These are phyloP conservation scores for Vanrija humicola DNA, from an alignment of 1,284 basidiomycete species.

Conservation along the genomic window DNA sequence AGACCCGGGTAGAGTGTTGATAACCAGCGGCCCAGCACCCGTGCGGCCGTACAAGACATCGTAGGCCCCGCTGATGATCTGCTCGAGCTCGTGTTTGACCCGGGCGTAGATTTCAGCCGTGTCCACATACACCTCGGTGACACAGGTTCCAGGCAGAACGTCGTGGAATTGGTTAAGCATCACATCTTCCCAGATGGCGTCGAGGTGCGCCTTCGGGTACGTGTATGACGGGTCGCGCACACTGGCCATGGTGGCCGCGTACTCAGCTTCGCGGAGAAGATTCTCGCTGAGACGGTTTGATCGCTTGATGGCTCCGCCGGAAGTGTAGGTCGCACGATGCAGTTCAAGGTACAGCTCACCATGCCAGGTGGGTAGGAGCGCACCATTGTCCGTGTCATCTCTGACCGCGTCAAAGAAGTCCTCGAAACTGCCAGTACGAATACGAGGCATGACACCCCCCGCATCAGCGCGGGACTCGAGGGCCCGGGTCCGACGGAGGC, in stretches of 20 bases:
- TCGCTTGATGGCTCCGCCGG: slow-evolving; percentile 85
- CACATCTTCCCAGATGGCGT: slow-evolving; percentile 84
- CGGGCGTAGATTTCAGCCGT: slow-evolving; percentile 55
- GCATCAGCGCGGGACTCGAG: slow-evolving; percentile 53
- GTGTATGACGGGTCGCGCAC: slow-evolving; percentile 55
- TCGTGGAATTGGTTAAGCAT: slow-evolving; percentile 81
- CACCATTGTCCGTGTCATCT: slow-evolving; percentile 62
- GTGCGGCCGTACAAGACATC: neutral
- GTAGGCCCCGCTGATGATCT: neutral
- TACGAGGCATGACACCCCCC: neutral
- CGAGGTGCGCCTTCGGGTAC: slow-evolving; percentile 69
- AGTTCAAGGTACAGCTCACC: slow-evolving; percentile 90
- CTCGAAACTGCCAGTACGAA: slow-evolving; percentile 56
- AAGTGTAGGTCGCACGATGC: slow-evolving; percentile 64
- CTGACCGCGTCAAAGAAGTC: slow-evolving; percentile 78
- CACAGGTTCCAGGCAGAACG: slow-evolving; percentile 85
- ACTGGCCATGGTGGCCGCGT: slow-evolving; percentile 74
- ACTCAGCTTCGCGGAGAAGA: slow-evolving; percentile 74
- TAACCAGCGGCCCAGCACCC: neutral
- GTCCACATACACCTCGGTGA: slow-evolving; percentile 50
- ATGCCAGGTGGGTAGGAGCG: slow-evolving; percentile 77
- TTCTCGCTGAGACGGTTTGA: slow-evolving; percentile 89
- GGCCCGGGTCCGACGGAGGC: slow-evolving; percentile 79
- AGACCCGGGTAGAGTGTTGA: neutral
- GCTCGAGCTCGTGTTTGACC: slow-evolving; percentile 36